Percentiles rank a stretch among this genome's conserved stretches.
These are phyloP conservation scores for Termitomyces sp. DNA, from an alignment of 768 basidiomycete genomes.

Conservation along the genomic window DNA sequence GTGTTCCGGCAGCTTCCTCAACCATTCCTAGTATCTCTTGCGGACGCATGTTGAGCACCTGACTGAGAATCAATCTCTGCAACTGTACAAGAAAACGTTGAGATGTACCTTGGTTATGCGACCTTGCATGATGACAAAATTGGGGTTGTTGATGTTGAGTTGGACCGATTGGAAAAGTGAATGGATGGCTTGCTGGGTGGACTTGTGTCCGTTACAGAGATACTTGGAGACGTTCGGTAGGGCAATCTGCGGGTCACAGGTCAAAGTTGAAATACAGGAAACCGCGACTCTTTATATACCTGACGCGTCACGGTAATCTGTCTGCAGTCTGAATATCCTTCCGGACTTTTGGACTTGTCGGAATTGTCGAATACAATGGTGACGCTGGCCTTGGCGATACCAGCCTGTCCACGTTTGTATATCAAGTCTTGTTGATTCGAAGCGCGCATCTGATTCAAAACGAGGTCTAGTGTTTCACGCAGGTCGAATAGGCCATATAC, in stretches of 20 bases:
- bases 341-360: constrained; percentile 76
- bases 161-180: constrained; percentile 94
- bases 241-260: constrained; percentile 55
- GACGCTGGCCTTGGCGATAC: constrained; percentile 93
- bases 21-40: constrained; percentile 98
- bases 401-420: constrained; percentile 98
- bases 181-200: constrained; percentile 79
- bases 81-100: not conserved
- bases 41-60: constrained; percentile 97
- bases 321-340: constrained; percentile 69
- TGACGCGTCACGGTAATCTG: constrained; percentile 98
- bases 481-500: constrained; percentile 11
- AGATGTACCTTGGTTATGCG: constrained; percentile 87
- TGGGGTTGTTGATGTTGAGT: constrained; percentile 99
- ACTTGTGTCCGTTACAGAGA: constrained; percentile 92
- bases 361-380: constrained; percentile 99
- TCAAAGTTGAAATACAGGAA: not conserved
- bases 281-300: constrained; percentile 35
- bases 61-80: not conserved
- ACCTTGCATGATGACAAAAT: constrained; percentile 99
- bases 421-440: constrained; percentile 96
- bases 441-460: constrained; percentile 70
- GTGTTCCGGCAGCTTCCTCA: constrained; percentile 96
- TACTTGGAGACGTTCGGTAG: constrained; percentile 94
- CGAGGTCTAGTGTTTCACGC: not conserved